phyloP scores from a whole-genome alignment of 345 rosid genomes.

The Corchorus capsularis region DNA sequence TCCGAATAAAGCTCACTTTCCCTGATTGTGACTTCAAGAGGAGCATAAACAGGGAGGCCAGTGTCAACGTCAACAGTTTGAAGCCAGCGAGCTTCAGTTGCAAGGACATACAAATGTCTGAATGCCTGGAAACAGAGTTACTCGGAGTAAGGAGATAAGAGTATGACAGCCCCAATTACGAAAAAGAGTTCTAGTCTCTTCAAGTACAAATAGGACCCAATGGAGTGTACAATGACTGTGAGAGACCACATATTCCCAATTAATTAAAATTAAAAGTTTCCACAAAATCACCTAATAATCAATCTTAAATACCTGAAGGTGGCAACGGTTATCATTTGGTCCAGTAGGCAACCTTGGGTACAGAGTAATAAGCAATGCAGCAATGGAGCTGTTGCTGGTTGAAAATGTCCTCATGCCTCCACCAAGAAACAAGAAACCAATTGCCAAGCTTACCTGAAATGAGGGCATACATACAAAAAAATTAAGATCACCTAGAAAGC shows the following conservation, averaged over 20 bases:
- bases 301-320: constrained; percentile 76
- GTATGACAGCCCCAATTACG: constrained; percentile 19
- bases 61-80: constrained; percentile 97
- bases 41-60: constrained; percentile 90
- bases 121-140: constrained; percentile 65
- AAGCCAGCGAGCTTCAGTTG: constrained; percentile 95
- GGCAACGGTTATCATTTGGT: constrained; percentile 98
- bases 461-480: constrained; percentile 19
- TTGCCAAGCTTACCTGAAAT: constrained; percentile 86
- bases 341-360: constrained; percentile 95
- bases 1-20: constrained; percentile 88
- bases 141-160: constrained; percentile 12
- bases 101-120: constrained; percentile 94
- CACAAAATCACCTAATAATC: neutral
- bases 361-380: constrained; percentile 82
- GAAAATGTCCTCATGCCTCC: constrained; percentile 95
- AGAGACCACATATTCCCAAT: neutral
- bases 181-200: neutral
- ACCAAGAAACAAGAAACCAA: constrained; percentile 95
- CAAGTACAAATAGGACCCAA: neutral
- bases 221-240: neutral
- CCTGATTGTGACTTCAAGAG: constrained; percentile 76
- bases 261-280: neutral
- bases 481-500: constrained; percentile 11
- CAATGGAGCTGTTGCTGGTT: constrained; percentile 77